phyloP scores from a whole-genome alignment of 2,329 filamentous ascomycete genomes.

The Coniochaeta sp. region DNA sequence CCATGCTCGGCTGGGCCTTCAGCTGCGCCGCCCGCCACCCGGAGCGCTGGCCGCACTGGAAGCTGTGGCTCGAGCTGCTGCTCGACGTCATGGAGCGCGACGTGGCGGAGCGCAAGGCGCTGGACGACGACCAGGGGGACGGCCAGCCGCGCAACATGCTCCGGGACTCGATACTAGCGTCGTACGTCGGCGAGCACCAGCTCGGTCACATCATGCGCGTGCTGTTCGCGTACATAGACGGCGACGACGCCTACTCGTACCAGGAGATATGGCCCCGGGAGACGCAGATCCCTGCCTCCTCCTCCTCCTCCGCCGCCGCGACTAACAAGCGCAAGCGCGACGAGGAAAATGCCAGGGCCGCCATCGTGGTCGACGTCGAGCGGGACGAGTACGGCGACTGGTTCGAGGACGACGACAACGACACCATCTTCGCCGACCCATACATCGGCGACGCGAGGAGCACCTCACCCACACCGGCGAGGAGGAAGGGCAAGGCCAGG shows the following conservation, averaged over 20 bases:
- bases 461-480: conserved; percentile 27
- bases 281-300: conserved; percentile 39
- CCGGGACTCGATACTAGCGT: conserved; percentile 49
- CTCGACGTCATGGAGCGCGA: conserved; percentile 70
- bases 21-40: conserved; percentile 73
- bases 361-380: conserved; percentile 52
- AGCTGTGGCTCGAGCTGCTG: conserved; percentile 71
- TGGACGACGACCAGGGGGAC: conserved; percentile 30
- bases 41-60: conserved; percentile 75
- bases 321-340: conserved; percentile 42
- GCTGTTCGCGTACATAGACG: conserved; percentile 54
- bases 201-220: conserved; percentile 55
- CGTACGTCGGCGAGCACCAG: conserved; percentile 47
- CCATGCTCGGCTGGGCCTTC: conserved; percentile 83
- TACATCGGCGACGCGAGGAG: conserved; percentile 41
- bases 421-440: too few relatives aligned
- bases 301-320: conserved; percentile 12
- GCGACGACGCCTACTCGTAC: conserved; percentile 44
- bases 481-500: conserved; percentile 15
- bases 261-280: conserved; percentile 64
- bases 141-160: conserved; percentile 26
- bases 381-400: conserved; percentile 56
- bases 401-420: conserved; percentile 34
- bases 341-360: too few relatives aligned
- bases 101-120: conserved; percentile 48